Base-by-base conservation (phyloP, 2,329 filamentous ascomycete species). In the Fusarium buxicola region DNA sequence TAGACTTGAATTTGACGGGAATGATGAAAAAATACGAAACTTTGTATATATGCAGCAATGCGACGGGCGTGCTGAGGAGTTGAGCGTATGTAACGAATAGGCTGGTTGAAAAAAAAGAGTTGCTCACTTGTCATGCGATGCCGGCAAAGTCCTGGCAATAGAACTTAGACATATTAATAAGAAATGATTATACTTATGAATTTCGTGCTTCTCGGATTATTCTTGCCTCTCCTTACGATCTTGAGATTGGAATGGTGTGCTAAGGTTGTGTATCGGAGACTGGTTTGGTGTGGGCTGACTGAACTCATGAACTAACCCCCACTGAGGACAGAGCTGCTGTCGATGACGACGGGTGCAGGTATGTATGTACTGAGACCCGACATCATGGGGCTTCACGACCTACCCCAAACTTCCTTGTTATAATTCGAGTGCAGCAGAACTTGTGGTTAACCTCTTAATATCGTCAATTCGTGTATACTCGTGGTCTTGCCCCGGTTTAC, bases 41-140 rank as follows among this genome's bases (percentile, higher is more conserved):
- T 63, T 63, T 71, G 69, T 71, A 71, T 65, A 71, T 69, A 71
- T 56, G 49, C 67, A 64, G 61, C 67, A 68, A 63, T 58, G 62
- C 65, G 45, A 65, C 36, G 52, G 57, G 65, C 60, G 55, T 60
- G 69, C 52, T 62, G 56, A 55, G 65, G 69, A 69, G 65, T 70
- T 71, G 63, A 69, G 34, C 56, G 61, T 48, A 60, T 57, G 45
- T 66, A 69, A 68, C 71, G 69, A 69, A 53, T 65, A 56, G 65
- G 56, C 51, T 66, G 56, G 58, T 68, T 53, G 53, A 66, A 70
- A 67, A 58, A 60, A 55, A 60, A n/a, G n/a, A n/a, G n/a, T n/a
- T n/a, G 61, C 55, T 58, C 46, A 64, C 60, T 60, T 69, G 51
- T 52, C 55, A 64, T 57, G 49, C 47, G 50, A 54, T 55, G 68